Base-by-base conservation (phyloP, 116 monocot species). In the Iris pallida region DNA sequence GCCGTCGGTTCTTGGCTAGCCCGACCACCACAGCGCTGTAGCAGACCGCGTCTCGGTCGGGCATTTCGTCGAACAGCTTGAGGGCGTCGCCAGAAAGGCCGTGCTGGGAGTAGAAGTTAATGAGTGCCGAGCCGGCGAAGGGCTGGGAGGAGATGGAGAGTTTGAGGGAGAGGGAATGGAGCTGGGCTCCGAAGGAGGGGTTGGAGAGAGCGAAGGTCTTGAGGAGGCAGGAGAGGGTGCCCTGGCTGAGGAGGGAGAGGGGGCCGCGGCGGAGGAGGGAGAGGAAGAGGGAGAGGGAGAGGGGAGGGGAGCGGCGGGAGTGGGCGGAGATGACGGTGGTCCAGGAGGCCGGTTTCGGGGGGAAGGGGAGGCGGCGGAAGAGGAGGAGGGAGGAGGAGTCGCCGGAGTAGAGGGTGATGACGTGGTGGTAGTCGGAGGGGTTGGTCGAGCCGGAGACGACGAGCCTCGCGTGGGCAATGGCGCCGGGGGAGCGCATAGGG, bases 91-190 rank as follows among this genome's bases (percentile, higher is more conserved):
- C 2, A 6, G 72, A 73, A 8, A 54, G 60, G 16, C 61, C 30
- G 57, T 53, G 41, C 8, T 72, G 75, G 42, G 76, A 68, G 68
- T 91, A 85, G 20, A 82, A 68, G 0, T 59, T 8, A 30, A 91
- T 41, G 18, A 88, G 73, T 19, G 85, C 68, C 43, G 77, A 78
- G n/a, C 78, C 85, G 8, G 88, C 12, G 71, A 82, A 87, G 40
- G 87, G 81, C 44, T 65, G 61, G 65, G 5, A 45, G 11, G 68
- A 60, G 40, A 87, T 60, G 5, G 71, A 58, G 46, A 91, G 80
- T 75, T 85, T 82, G 44, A 82, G 52, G 20, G 87, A 79, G 43
- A 91, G 77, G 42, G 84, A 78, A 47, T 87, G 88, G 73, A 85
- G 70, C 52, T 78, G 85, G 54, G 68, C 71, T 5, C 63, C 56